Evolutionary conservation across 73 alveolate species (phyloP).

Genomic region (Urostyla sp.): DNA sequence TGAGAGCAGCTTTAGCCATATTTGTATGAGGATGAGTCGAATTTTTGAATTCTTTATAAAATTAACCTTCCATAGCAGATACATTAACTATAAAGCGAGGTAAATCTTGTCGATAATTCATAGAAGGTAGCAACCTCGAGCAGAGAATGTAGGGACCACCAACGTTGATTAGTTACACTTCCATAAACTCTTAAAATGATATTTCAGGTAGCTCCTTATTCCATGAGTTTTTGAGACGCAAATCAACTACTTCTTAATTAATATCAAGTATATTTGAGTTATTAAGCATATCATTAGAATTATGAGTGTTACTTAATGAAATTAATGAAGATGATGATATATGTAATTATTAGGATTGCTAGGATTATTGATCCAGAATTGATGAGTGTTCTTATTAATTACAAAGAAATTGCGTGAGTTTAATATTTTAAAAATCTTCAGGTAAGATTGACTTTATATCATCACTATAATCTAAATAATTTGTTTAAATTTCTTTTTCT

Average conservation of each 20-base stretch:
- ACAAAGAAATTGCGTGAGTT: no score
- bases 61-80: conserved; percentile 95
- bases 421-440: conserved; percentile 11
- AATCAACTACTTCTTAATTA: conserved; percentile 41
- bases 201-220: conserved; percentile 78
- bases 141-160: conserved; percentile 95
- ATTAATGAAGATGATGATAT: no score
- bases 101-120: conserved; percentile 67
- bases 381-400: no score
- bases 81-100: conserved; percentile 87
- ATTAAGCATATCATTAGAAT: no score
- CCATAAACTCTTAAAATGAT: conserved; percentile 79
- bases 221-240: conserved; percentile 77
- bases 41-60: conserved; percentile 86
- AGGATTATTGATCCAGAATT: no score
- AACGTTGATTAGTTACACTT: conserved; percentile 84
- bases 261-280: no score
- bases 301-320: no score
- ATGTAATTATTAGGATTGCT: no score
- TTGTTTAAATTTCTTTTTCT: conserved; percentile 12
- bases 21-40: conserved; percentile 95
- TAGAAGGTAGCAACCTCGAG: conserved; percentile 78
- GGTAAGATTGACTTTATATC: background rate
- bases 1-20: conserved; percentile 98
- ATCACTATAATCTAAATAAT: background rate